A percentile compares a stretch with the other conserved stretches of the same genome.
phyloP scores from a whole-genome alignment of 75 land plant genomes.

The Picea sitchensis region DNA sequence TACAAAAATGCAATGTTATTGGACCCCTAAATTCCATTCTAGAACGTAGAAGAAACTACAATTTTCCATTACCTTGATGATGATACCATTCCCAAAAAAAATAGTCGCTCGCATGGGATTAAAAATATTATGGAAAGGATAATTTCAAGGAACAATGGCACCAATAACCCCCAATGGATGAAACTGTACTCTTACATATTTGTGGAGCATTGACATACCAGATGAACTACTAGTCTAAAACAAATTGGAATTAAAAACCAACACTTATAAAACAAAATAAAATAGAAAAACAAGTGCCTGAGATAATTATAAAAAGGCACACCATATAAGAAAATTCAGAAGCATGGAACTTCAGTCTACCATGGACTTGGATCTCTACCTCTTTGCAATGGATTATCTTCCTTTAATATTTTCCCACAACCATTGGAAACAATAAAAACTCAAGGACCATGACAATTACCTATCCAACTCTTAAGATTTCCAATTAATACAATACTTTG shows the following conservation, averaged over 20 bases:
- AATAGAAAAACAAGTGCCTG: not conserved
- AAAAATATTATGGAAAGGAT: slow-evolving; percentile 93
- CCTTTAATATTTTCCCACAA: not conserved
- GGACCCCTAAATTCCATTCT: too few species aligned
- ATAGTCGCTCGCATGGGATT: slow-evolving; percentile 93
- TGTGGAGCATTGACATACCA: slow-evolving; percentile 85
- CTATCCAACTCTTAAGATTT: not conserved
- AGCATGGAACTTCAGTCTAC: not conserved
- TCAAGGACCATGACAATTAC: not conserved
- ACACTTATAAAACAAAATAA: not conserved
- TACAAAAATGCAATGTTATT: too few species aligned
- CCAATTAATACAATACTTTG: too few species aligned
- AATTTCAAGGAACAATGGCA: slow-evolving; percentile 96
- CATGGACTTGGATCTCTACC: not conserved
- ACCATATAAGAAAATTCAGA: not conserved
- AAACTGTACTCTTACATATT: slow-evolving; percentile 80
- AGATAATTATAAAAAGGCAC: not conserved
- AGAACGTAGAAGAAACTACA: too few species aligned
- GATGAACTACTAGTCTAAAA: slow-evolving; percentile 36
- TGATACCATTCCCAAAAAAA: slow-evolving; percentile 79
- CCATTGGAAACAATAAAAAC: not conserved
- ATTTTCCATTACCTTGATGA: slow-evolving; percentile 68
- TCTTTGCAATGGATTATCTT: not conserved
- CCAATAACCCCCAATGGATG: slow-evolving; percentile 93
- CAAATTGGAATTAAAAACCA: slow-evolving; percentile 3